Conservation (phyloP, 192 early-diverging fungal species). For the Spizellomyces punctatus region DNA sequence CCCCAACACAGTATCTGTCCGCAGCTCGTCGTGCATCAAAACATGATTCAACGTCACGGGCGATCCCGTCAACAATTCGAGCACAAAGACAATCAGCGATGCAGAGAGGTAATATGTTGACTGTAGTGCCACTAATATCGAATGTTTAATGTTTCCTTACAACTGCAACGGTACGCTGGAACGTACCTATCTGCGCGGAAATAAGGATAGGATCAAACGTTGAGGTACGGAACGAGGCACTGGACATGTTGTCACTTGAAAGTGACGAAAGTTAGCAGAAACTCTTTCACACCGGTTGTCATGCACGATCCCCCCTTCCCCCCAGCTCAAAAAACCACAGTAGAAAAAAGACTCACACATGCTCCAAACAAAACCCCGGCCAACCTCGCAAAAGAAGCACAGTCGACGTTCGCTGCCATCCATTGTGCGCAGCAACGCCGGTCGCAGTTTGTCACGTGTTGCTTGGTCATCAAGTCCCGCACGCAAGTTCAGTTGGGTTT, state of each 20-base stretch:
- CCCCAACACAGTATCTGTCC: slow-evolving; percentile 65
- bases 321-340: too few relatives aligned
- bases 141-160: neutral
- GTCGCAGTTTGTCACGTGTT: too few relatives aligned
- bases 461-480: too few relatives aligned
- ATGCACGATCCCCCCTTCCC: too few relatives aligned
- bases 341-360: too few relatives aligned
- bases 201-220: slow-evolving; percentile 35
- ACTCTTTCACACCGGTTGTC: too few relatives aligned
- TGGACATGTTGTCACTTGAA: slow-evolving; percentile 13
- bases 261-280: too few relatives aligned
- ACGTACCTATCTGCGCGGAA: slow-evolving; percentile 27
- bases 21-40: slow-evolving; percentile 61
- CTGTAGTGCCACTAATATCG: slow-evolving; percentile 53
- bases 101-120: slow-evolving; percentile 59
- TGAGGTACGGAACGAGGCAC: slow-evolving; percentile 23
- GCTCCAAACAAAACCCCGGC: too few relatives aligned
- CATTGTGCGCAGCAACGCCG: too few relatives aligned
- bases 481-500: too few relatives aligned
- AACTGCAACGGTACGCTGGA: neutral
- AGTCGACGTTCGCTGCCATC: too few relatives aligned
- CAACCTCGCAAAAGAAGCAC: too few relatives aligned
- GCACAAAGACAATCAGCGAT: slow-evolving; percentile 51
- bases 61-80: slow-evolving; percentile 61
- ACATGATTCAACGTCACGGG: slow-evolving; percentile 69